These are phyloP conservation scores for Westerdykella ornata DNA, from an alignment of 2,329 filamentous ascomycete species.

Conservation along the genomic window DNA sequence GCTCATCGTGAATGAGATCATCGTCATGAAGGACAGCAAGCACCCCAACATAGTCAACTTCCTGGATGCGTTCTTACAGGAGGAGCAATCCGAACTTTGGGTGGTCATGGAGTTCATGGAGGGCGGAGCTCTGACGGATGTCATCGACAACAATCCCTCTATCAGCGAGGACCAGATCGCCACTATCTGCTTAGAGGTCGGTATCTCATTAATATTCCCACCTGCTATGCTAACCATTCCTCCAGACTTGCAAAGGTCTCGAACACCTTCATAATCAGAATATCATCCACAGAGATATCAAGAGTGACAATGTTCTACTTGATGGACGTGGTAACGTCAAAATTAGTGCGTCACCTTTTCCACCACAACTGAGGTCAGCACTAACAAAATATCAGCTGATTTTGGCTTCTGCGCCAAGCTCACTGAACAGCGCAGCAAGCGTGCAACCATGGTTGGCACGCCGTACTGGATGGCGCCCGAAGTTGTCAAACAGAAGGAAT, in stretches of 20 bases:
- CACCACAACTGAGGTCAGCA: conserved; percentile 1
- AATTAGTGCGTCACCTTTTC: conserved; percentile 64
- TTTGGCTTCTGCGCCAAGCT: conserved; percentile 99
- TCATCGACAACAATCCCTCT: conserved; percentile 93
- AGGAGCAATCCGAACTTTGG: conserved; percentile 94
- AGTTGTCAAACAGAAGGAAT: conserved; percentile 98
- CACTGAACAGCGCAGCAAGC: conserved; percentile 92
- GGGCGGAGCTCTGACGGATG: conserved; percentile 91
- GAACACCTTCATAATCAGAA: conserved; percentile 92
- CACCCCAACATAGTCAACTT: conserved; percentile 99
- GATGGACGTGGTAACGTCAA: conserved; percentile 95
- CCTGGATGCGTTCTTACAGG: conserved; percentile 90
- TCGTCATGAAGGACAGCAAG: conserved; percentile 99
- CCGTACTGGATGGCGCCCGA: conserved; percentile 99
- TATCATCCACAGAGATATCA: conserved; percentile 91
- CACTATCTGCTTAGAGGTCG: conserved; percentile 91
- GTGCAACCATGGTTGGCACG: conserved; percentile 97
- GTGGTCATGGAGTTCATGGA: conserved; percentile 99
- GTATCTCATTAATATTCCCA: conserved; percentile 20
- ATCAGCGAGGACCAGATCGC: conserved; percentile 97
- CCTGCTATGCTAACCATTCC: conserved; percentile 19
- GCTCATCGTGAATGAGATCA: conserved; percentile 97
- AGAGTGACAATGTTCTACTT: conserved; percentile 95
- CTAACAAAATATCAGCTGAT: conserved; percentile 58
- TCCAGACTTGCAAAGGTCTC: conserved; percentile 88